Evolutionary conservation across 2,329 filamentous ascomycete genomes (phyloP).

Genomic region (Leptoxyphium fumago): DNA sequence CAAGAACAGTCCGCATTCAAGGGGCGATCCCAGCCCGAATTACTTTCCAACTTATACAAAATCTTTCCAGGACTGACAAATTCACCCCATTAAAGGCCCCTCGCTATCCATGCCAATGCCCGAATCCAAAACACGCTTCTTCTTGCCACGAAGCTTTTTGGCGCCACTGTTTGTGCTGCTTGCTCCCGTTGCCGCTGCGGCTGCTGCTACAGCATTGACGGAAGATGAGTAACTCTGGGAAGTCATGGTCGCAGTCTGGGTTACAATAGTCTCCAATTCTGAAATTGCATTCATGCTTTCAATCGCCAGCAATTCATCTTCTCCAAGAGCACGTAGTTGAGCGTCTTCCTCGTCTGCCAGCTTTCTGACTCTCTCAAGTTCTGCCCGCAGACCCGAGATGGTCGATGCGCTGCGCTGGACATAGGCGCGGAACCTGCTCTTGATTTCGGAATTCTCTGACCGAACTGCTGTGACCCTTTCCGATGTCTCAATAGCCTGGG

Average conservation of each 20-base stretch:
- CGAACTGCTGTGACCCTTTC: constrained; percentile 12
- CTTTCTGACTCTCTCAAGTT: constrained; percentile 20
- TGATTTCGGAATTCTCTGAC: constrained; percentile 14
- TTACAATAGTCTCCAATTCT: not conserved
- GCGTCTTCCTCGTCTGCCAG: constrained; percentile 11
- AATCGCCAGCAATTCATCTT: constrained; percentile 13
- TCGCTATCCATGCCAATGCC: constrained; percentile 12
- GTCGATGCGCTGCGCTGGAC: constrained; percentile 19
- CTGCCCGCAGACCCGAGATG: constrained; percentile 18
- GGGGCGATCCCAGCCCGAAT: no score
- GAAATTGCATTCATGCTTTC: constrained; percentile 7
- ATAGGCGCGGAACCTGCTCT: constrained; percentile 18
- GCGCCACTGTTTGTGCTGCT: not conserved
- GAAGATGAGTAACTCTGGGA: not conserved
- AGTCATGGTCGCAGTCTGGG: constrained; percentile 7
- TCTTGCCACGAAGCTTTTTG: constrained; percentile 4
- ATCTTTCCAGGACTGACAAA: no score
- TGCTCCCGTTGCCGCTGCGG: not conserved
- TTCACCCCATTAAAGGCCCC: not conserved
- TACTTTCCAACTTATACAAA: no score
- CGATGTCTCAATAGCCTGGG: constrained; percentile 11
- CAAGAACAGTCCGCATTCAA: no score
- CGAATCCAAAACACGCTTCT: constrained; percentile 12
- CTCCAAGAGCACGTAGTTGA: constrained; percentile 5
- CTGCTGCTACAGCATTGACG: not conserved